A percentile compares a stretch with the other conserved stretches of the same genome.
These are phyloP conservation scores for Phytophthora pistaciae DNA, from an alignment of 352 stramenopile genomes.

Conservation along the genomic window DNA sequence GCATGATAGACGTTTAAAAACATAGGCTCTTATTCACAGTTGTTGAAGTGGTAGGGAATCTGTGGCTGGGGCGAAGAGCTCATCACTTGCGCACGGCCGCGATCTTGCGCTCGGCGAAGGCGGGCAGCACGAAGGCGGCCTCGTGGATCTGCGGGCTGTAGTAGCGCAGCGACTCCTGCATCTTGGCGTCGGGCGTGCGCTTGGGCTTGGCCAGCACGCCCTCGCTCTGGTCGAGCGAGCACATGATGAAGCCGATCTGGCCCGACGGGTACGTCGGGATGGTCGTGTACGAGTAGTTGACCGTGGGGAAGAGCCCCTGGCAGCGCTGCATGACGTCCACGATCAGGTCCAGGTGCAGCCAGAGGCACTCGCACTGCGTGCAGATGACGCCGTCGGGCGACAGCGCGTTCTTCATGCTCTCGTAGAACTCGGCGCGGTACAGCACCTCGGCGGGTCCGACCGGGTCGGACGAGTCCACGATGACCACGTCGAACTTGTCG, in stretches of 20 bases:
- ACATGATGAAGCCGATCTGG: slow-evolving; percentile 99
- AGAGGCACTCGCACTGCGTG: slow-evolving; percentile 98
- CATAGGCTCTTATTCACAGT: slow-evolving; percentile 35
- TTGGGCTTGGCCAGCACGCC: slow-evolving; percentile 75
- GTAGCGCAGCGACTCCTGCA: slow-evolving; percentile 91
- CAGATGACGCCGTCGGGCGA: slow-evolving; percentile 87
- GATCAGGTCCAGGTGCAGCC: slow-evolving; percentile 98
- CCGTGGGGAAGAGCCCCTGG: slow-evolving; percentile 91
- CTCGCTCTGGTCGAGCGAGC: slow-evolving; percentile 76
- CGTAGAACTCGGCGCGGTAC: slow-evolving; percentile 96
- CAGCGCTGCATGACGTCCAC: slow-evolving; percentile 94
- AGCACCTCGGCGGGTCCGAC: slow-evolving; percentile 95
- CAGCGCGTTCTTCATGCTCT: slow-evolving; percentile 93
- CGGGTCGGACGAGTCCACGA: slow-evolving; percentile 97
- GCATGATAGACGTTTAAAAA: slow-evolving; percentile 28
- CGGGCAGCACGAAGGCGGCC: slow-evolving; percentile 97
- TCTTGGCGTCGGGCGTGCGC: slow-evolving; percentile 60
- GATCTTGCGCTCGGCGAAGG: slow-evolving; percentile 93
- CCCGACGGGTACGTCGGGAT: slow-evolving; percentile 99
- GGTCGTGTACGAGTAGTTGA: slow-evolving; percentile 99
- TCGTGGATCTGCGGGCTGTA: slow-evolving; percentile 96
- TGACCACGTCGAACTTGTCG: slow-evolving; percentile 97
- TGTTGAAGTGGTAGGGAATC: slow-evolving; percentile 30
- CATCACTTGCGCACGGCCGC: slow-evolving; percentile 79
- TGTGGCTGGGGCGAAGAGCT: slow-evolving; percentile 15